phyloP scores from a whole-genome alignment of 2,329 filamentous ascomycete genomes.

The Sclerotinia borealis region DNA sequence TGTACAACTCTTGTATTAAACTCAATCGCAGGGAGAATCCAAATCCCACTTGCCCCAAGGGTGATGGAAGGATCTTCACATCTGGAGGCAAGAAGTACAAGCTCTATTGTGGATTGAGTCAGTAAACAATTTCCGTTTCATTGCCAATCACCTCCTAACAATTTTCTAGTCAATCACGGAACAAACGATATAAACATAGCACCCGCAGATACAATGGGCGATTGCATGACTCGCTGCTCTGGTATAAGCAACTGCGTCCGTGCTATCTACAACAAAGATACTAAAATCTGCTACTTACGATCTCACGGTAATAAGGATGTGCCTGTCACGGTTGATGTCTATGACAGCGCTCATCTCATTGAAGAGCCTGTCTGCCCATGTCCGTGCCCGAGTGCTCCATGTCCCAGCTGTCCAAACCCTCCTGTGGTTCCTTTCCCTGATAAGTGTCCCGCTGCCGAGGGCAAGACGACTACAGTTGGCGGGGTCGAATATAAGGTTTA shows the following conservation, averaged over 20 bases:
- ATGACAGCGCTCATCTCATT: conserved; percentile 4
- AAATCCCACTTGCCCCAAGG: not conserved
- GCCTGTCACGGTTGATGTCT: not conserved
- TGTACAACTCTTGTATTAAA: not conserved
- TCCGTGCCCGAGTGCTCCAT: not conserved
- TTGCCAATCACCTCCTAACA: not conserved
- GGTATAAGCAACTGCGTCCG: not conserved
- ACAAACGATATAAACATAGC: not conserved
- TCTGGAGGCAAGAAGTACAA: not conserved
- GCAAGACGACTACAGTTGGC: not conserved
- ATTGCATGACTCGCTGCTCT: not conserved
- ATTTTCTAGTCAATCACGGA: not conserved
- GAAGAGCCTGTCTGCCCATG: not conserved
- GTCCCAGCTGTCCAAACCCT: not conserved
- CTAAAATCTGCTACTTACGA: not conserved
- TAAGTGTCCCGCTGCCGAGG: not conserved
- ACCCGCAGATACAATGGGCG: not conserved
- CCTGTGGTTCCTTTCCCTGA: not conserved
- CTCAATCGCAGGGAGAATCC: not conserved
- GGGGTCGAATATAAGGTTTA: not conserved
- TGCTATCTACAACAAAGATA: not conserved
- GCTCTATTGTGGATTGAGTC: not conserved
- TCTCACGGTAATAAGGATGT: not conserved
- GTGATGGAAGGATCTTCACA: not conserved
- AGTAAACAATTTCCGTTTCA: not conserved